Evolutionary conservation across 2,329 filamentous ascomycete species (phyloP).

Genomic region (Exserohilum rostratum): DNA sequence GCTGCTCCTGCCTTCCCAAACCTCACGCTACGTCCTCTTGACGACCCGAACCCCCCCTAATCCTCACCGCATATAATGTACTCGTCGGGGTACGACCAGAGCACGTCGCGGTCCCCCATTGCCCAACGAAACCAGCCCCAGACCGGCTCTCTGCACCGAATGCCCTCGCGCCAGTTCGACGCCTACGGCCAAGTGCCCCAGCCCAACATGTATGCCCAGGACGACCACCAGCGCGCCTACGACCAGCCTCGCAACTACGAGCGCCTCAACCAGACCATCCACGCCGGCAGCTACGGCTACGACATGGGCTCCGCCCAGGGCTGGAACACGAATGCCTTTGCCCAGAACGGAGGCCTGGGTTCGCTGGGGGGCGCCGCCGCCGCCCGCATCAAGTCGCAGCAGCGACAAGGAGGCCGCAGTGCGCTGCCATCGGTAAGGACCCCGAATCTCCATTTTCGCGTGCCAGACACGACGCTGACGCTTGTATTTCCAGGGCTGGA

Average conservation of each 20-base stretch:
- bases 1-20: constrained; percentile 18
- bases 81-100: constrained; percentile 43
- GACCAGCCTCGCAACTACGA: constrained; percentile 62
- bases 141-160: constrained; percentile 67
- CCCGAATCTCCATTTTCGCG: neutral
- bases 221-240: constrained; percentile 63
- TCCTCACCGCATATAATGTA: constrained; percentile 41
- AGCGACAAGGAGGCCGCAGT: constrained; percentile 56
- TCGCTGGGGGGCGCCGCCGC: constrained; percentile 59
- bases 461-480: constrained; percentile 8
- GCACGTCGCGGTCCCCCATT: constrained; percentile 71
- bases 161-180: constrained; percentile 80
- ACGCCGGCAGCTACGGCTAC: constrained; percentile 68
- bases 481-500: constrained; percentile 62
- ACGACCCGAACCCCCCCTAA: constrained; percentile 8
- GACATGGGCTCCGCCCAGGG: constrained; percentile 73
- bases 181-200: constrained; percentile 69
- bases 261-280: constrained; percentile 64
- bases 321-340: constrained; percentile 79
- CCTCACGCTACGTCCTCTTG: constrained; percentile 10
- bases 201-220: constrained; percentile 69
- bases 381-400: constrained; percentile 61
- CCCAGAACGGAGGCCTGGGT: constrained; percentile 68
- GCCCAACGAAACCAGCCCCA: constrained; percentile 69
- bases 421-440: constrained; percentile 75